Conservation (phyloP, 2,329 filamentous ascomycete species). For the Phaeophleospora eucalypticola region DNA sequence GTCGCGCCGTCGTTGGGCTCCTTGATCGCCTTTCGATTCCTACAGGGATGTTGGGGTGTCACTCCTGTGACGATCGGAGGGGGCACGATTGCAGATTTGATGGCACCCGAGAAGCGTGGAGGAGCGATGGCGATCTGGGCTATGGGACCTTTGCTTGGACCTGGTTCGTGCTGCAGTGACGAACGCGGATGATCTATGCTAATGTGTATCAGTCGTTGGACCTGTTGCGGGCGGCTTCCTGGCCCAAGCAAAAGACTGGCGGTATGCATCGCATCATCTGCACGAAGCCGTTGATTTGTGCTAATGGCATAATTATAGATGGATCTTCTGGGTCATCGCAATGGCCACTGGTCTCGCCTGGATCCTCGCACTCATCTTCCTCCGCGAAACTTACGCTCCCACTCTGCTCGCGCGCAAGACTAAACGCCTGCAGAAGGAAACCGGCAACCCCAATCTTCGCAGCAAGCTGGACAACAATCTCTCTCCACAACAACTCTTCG, state of each 20-base stretch:
- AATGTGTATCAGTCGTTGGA: slow-evolving; percentile 36
- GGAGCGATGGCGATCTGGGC: slow-evolving; percentile 30
- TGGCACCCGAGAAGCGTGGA: slow-evolving; percentile 26
- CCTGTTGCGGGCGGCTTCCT: slow-evolving; percentile 63
- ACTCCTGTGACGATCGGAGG: slow-evolving; percentile 30
- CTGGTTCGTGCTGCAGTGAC: neutral
- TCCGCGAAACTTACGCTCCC: slow-evolving; percentile 47
- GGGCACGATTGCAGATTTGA: slow-evolving; percentile 30
- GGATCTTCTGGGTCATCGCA: slow-evolving; percentile 66
- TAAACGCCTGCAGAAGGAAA: slow-evolving; percentile 45
- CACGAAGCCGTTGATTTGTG: no score
- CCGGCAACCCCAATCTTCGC: slow-evolving; percentile 42
- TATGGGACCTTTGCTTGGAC: slow-evolving; percentile 26
- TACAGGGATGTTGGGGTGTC: slow-evolving; percentile 31
- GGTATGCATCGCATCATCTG: no score
- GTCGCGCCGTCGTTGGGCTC: slow-evolving; percentile 28
- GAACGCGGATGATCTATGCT: neutral
- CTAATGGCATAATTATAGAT: no score
- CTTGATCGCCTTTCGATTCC: slow-evolving; percentile 30
- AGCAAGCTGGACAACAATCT: slow-evolving; percentile 39
- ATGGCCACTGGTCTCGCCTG: slow-evolving; percentile 29
- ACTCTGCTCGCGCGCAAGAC: slow-evolving; percentile 46
- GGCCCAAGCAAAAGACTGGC: slow-evolving; percentile 60
- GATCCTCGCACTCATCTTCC: slow-evolving; percentile 36
- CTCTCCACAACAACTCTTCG: slow-evolving; percentile 38